A percentile compares a stretch with the other conserved stretches of the same genome.
phyloP scores from a whole-genome alignment of 345 rosid species.

The Gossypium thurberi region DNA sequence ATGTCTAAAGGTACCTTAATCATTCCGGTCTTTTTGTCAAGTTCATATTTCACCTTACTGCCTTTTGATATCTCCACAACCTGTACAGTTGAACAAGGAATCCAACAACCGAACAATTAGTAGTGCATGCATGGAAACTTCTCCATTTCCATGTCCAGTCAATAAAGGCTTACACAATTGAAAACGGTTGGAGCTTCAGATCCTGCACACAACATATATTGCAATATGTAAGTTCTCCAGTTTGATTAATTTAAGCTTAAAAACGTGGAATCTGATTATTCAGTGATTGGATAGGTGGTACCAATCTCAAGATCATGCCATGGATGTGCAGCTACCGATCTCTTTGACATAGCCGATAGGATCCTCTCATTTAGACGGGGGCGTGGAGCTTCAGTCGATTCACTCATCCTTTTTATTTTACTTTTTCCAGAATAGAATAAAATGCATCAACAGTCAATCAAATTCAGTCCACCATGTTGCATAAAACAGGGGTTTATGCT shows the following conservation, averaged over 20 bases:
- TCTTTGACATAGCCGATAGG: conserved; percentile 80
- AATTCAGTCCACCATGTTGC: neutral
- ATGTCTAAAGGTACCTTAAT: conserved; percentile 49
- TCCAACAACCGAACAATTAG: no score
- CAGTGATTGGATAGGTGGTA: conserved; percentile 18
- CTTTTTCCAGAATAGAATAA: conserved; percentile 10
- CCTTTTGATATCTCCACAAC: conserved; percentile 97
- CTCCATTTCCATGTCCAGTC: no score
- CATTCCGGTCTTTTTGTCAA: conserved; percentile 91
- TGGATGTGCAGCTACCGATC: conserved; percentile 99
- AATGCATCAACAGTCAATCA: conserved; percentile 2
- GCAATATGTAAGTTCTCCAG: neutral
- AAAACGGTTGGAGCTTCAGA: conserved; percentile 76
- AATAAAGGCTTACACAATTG: conserved; percentile 44
- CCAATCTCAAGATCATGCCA: conserved; percentile 99
- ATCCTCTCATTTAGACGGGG: conserved; percentile 86
- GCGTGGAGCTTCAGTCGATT: conserved; percentile 19
- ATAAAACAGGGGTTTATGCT: neutral
- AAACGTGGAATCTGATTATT: neutral
- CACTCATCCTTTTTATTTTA: conserved; percentile 32
- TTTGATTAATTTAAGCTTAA: neutral
- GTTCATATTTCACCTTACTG: conserved; percentile 95
- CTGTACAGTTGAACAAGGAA: conserved; percentile 25
- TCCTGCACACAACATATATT: conserved; percentile 38
- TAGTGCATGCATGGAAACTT: no score